phyloP scores from a whole-genome alignment of 768 basidiomycete species.

The Coprinellus aureogranulatus region DNA sequence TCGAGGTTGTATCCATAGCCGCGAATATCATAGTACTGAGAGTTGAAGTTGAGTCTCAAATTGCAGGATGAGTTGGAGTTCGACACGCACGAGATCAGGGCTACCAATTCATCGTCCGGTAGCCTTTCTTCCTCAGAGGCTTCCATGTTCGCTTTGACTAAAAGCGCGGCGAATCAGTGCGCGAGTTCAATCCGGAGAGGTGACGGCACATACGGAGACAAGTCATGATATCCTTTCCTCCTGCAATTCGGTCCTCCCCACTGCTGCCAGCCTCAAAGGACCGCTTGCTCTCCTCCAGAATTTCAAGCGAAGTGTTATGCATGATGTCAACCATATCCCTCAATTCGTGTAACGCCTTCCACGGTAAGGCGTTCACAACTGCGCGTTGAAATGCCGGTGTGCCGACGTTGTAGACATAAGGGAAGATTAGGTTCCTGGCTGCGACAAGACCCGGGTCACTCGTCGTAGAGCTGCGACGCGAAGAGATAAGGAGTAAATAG shows the following conservation, averaged over 20 bases:
- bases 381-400: slow-evolving; percentile 5
- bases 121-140: slow-evolving; percentile 31
- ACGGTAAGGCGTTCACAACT: slow-evolving; percentile 21
- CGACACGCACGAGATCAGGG: slow-evolving; percentile 24
- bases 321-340: slow-evolving; percentile 13
- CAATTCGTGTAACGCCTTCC: slow-evolving; percentile 25
- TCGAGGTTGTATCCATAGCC: slow-evolving; percentile 29
- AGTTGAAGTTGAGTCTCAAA: not conserved
- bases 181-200: too few species aligned
- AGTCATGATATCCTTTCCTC: slow-evolving; percentile 44
- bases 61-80: not conserved
- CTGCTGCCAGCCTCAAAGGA: slow-evolving; percentile 31
- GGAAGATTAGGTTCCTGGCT: not conserved
- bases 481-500: too few species aligned
- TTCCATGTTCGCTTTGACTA: slow-evolving; percentile 35
- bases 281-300: slow-evolving; percentile 35
- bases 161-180: not conserved
- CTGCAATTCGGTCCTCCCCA: slow-evolving; percentile 23
- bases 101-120: slow-evolving; percentile 31
- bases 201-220: too few species aligned
- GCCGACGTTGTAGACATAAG: slow-evolving; percentile 9
- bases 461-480: not conserved
- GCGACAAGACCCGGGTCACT: not conserved
- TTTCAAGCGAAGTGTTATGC: slow-evolving; percentile 25
- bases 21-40: slow-evolving; percentile 27